Base-by-base conservation (phyloP, 371 early-diverging fungal species). In the Zopfochytrium polystomum region DNA sequence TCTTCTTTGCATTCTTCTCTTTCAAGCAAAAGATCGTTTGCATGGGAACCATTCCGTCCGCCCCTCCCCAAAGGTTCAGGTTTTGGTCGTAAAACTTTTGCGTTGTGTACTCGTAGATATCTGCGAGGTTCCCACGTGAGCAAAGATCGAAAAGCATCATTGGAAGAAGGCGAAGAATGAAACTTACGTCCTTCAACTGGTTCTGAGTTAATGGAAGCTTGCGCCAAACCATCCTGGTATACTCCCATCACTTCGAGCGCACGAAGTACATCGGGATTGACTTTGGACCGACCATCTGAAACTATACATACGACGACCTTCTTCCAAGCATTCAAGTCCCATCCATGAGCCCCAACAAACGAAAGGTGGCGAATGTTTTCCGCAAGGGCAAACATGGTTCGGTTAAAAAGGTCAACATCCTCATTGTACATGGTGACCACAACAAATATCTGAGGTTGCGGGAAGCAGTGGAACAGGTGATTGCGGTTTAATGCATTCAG, bases 381-480 rank as follows among this genome's bases (percentile, higher is more conserved):
- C 79, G 86, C 85, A 42, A 92, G 81, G 5, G 90, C 85, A 42
- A 81, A 79, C 62, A 91, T 79, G 3, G 91, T 87, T 58, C 90
- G 84, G 52, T 83, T 82, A 65, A 93, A 87, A 44, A 93, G 77
- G 22, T 88, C 72, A 63, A n/a, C n/a, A n/a, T n/a, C n/a, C n/a
- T n/a, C n/a, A n/a, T n/a, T n/a, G n/a, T n/a, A n/a, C n/a, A n/a
- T 89, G 89, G 67, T 90, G 90, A 75, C 93, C 92, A 67, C 91
- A n/a, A n/a, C n/a, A n/a, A n/a, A n/a, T n/a, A n/a, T n/a, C n/a
- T n/a, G n/a, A n/a, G n/a, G n/a, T n/a, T n/a, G n/a, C n/a, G n/a
- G n/a, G n/a, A n/a, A n/a, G n/a, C n/a, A n/a, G n/a, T n/a, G n/a
- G n/a, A n/a, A n/a, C n/a, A n/a, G n/a, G n/a, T n/a, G n/a, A n/a